These are phyloP conservation scores for Ophidiomyces ophidiicola DNA, from an alignment of 2,329 filamentous ascomycete genomes.

Conservation along the genomic window DNA sequence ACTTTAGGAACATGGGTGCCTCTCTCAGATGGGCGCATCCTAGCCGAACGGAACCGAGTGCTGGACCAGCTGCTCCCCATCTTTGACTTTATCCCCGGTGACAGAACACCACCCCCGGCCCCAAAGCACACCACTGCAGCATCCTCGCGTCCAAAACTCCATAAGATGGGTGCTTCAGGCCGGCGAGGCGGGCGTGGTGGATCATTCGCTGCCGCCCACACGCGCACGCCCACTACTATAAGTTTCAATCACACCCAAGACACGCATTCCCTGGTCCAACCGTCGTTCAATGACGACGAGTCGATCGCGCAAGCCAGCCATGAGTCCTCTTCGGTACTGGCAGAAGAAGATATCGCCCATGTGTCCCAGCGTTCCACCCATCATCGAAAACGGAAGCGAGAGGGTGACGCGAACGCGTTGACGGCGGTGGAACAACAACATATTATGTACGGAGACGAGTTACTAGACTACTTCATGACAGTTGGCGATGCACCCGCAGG, in stretches of 20 bases:
- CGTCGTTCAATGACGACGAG: constrained; percentile 50
- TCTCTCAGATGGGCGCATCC: constrained; percentile 61
- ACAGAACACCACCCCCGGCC: constrained; percentile 80
- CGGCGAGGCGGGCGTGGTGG: constrained; percentile 23
- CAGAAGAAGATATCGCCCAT: constrained; percentile 67
- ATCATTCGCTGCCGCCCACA: constrained; percentile 16
- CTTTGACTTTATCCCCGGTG: constrained; percentile 77
- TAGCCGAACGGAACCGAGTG: constrained; percentile 78
- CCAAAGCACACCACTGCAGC: constrained; percentile 68
- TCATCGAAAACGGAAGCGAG: constrained; percentile 65
- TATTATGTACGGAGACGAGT: constrained; percentile 78
- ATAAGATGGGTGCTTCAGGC: constrained; percentile 43
- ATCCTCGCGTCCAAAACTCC: constrained; percentile 65
- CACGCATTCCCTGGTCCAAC: constrained; percentile 16
- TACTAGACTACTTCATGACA: constrained; percentile 91
- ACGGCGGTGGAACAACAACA: constrained; percentile 58
- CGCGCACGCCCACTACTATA: not conserved
- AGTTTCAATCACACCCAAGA: constrained; percentile 7
- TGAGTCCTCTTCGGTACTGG: constrained; percentile 71
- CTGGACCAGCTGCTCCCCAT: constrained; percentile 73
- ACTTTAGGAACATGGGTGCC: constrained; percentile 87
- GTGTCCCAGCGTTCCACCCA: constrained; percentile 49
- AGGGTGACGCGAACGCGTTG: constrained; percentile 40
- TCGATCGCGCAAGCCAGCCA: constrained; percentile 74
- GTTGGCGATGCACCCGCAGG: constrained; percentile 62